These are phyloP conservation scores for Amaranthus hypochondriacus DNA, from an alignment of 148 eudicot species.

Conservation along the genomic window DNA sequence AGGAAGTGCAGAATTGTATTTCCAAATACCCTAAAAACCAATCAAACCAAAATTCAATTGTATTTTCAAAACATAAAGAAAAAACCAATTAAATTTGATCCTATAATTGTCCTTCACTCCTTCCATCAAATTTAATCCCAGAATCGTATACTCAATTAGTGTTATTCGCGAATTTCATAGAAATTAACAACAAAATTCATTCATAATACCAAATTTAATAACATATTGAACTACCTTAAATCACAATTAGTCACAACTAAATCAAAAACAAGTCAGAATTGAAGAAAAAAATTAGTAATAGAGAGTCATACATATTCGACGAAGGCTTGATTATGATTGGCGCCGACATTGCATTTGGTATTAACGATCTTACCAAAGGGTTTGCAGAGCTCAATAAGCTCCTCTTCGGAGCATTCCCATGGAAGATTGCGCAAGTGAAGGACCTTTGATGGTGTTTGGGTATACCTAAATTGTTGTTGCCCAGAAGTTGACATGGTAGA, in stretches of 20 bases:
- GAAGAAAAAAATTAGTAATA: neutral
- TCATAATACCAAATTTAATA: neutral
- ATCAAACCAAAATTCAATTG: too few species aligned
- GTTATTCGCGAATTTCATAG: too few species aligned
- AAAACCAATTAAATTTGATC: too few species aligned
- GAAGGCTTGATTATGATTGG: slow-evolving; percentile 75
- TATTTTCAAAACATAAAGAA: too few species aligned
- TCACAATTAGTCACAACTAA: neutral
- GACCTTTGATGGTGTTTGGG: slow-evolving; percentile 80
- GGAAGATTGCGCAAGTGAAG: slow-evolving; percentile 75
- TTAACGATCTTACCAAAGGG: slow-evolving; percentile 72
- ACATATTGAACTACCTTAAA: neutral
- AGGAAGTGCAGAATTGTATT: too few species aligned
- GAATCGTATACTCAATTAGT: neutral
- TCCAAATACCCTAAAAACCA: too few species aligned
- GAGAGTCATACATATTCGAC: slow-evolving; percentile 53
- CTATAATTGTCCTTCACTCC: too few species aligned
- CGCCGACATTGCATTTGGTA: slow-evolving; percentile 80
- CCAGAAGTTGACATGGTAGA: slow-evolving; percentile 40
- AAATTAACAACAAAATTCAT: neutral
- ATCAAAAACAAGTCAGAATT: neutral
- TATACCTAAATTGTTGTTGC: slow-evolving; percentile 60
- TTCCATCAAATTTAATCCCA: neutral
- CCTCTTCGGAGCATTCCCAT: slow-evolving; percentile 80
- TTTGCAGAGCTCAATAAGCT: slow-evolving; percentile 60